These are phyloP conservation scores for Tuctoria greenei DNA, from an alignment of 176 grass and related monocot genomes.

Conservation along the genomic window DNA sequence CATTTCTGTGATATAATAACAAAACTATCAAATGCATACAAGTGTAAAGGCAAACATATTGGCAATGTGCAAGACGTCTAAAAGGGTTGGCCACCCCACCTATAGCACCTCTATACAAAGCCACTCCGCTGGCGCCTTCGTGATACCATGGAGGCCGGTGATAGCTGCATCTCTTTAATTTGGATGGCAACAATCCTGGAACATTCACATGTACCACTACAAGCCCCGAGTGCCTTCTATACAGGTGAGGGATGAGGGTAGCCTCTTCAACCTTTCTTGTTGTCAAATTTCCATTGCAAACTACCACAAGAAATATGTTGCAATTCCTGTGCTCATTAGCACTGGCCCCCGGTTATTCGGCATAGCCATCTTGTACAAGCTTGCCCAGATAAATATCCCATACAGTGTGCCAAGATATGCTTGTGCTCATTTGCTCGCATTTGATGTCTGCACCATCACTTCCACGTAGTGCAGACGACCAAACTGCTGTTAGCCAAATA, in stretches of 20 bases:
- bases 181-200: slow-evolving; percentile 36
- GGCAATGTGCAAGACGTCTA: slow-evolving; percentile 37
- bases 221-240: slow-evolving; percentile 34
- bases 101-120: slow-evolving; percentile 68
- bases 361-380: slow-evolving; percentile 55
- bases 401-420: slow-evolving; percentile 39
- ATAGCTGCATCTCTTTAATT: slow-evolving; percentile 12
- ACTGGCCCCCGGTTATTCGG: slow-evolving; percentile 20
- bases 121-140: slow-evolving; percentile 38
- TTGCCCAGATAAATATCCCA: slow-evolving; percentile 29
- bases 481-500: slow-evolving; percentile 59
- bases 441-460: slow-evolving; percentile 33
- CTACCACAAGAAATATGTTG: slow-evolving; percentile 42
- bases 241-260: slow-evolving; percentile 43
- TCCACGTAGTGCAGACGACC: slow-evolving; percentile 50
- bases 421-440: slow-evolving; percentile 39
- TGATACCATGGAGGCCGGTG: slow-evolving; percentile 46
- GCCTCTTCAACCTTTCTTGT: slow-evolving; percentile 21
- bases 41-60: slow-evolving; percentile 32
- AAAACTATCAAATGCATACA: slow-evolving; percentile 36
- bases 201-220: slow-evolving; percentile 62
- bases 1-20: slow-evolving; percentile 32
- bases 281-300: slow-evolving; percentile 30
- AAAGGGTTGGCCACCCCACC: slow-evolving; percentile 49
- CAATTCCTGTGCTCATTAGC: slow-evolving; percentile 45